Percentiles rank a stretch among this genome's conserved stretches.
phyloP scores from a whole-genome alignment of 129 eudicot species.

The Helianthus annuus region HanXRQr2.0-SUNRISE NC_035449.2:144102565-144103064 shows the following conservation, averaged over 20 bases:
- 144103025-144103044: no score
- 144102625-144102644: slow-evolving; percentile 24
- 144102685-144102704: slow-evolving; percentile 54
- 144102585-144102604: slow-evolving; percentile 17
- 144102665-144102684: slow-evolving; percentile 15
- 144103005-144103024: no score
- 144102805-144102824: neutral
- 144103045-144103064: no score
- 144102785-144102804: slow-evolving; percentile 50
- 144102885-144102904: no score
- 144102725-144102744: slow-evolving; percentile 58
- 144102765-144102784: slow-evolving; percentile 75
- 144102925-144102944: no score
- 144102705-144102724: slow-evolving; percentile 69
- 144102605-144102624: slow-evolving; percentile 28
- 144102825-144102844: neutral
- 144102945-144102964: no score
- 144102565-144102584: slow-evolving; percentile 23
- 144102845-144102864: no score
- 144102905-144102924: no score
- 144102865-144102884: no score
- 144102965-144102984: no score
- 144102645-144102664: slow-evolving; percentile 21
- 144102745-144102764: slow-evolving; percentile 49
- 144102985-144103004: no score